Evolutionary conservation across 768 basidiomycete species (phyloP), one percentile per base, ranked within the genome.

Genomic region (Hygrocybe coccinea): DNA sequence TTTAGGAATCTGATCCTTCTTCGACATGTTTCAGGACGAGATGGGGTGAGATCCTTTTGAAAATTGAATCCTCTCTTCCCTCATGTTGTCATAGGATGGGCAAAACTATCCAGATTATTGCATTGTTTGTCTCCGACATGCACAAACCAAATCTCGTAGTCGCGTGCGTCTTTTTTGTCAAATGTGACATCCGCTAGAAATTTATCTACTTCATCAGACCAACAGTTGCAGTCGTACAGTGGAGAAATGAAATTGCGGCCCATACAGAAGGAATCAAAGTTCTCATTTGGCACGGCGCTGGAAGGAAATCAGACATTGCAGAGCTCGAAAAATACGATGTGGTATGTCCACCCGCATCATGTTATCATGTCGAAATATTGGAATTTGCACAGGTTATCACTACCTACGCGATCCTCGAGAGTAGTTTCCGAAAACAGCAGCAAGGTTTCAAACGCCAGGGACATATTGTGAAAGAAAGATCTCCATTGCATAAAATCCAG

Each of bases 101-200:
- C 12, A 93, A 94, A 71, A 99, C 95, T 0, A 98, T 99, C 56
- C 97, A 99, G 67, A 92, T 94, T 60, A 95, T 99, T 49, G 81
- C 94, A 1, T 77, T 98, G 37, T 77, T 99, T 36, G 83, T 95
- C 4, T 83, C 87, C 1, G 91, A 94, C 63, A 67, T 79, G 47
- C 72, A 77, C 57, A 87, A 83, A 66, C 93, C 94, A 2, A 95
- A 94, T 61, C 80, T 99, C 19, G 91, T 99, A 33, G 80, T 99
- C 25, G 97, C 97, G 88, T 91, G 85, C 76, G n/a, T 43, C 41
- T 29, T 36, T 44, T 50, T 47, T 56, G 15, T 14, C 14, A 46
- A 21, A 72, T 75, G 15, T 77, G 75, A 21, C 81, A 80, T 45
- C 80, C 81, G 10, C 75, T 82, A 52, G n/a, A n/a, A n/a, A 79